Evolutionary conservation across 768 basidiomycete genomes (phyloP).

Genomic region (Boletus pseudo-olivaceus): DNA sequence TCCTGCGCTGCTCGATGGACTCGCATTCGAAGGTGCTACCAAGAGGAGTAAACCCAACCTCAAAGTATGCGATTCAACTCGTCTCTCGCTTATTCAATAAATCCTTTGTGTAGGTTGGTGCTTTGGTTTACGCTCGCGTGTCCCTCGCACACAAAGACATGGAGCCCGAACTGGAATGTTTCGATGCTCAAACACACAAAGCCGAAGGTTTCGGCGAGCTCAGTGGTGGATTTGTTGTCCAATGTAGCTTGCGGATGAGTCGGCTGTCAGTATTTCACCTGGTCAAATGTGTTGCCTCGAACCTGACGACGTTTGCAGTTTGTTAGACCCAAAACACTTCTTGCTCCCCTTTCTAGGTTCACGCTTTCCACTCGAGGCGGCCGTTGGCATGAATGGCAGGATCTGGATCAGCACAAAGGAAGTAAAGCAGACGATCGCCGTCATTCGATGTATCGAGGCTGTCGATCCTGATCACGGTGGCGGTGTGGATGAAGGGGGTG

Average conservation of each 20-base stretch:
- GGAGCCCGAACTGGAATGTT: slow-evolving; percentile 97
- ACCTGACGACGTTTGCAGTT: slow-evolving; percentile 38
- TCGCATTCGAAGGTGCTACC: slow-evolving; percentile 95
- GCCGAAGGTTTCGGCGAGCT: slow-evolving; percentile 92
- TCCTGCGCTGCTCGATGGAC: slow-evolving; percentile 75
- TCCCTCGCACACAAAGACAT: slow-evolving; percentile 95
- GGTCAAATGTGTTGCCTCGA: background rate
- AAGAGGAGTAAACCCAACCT: slow-evolving; percentile 93
- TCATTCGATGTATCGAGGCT: slow-evolving; percentile 75
- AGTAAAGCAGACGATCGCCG: slow-evolving; percentile 67
- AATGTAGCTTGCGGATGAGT: slow-evolving; percentile 81
- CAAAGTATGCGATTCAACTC: slow-evolving; percentile 50
- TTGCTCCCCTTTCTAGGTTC: slow-evolving; percentile 77
- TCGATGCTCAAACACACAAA: slow-evolving; percentile 90
- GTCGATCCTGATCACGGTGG: slow-evolving; percentile 75
- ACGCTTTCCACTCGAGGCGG: slow-evolving; percentile 81
- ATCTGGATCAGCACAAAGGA: slow-evolving; percentile 86
- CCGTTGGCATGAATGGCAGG: slow-evolving; percentile 88
- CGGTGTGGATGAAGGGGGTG: slow-evolving; percentile 50
- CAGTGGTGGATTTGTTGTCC: slow-evolving; percentile 80
- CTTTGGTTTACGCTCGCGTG: slow-evolving; percentile 87
- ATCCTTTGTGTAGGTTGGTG: slow-evolving; percentile 63
- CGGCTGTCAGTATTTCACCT: slow-evolving; percentile 58
- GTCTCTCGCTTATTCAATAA: slow-evolving; percentile 3
- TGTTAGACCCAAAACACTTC: slow-evolving; percentile 80